Evolutionary conservation across 768 basidiomycete species (phyloP).

Genomic region (Kwoniella sp.): DNA sequence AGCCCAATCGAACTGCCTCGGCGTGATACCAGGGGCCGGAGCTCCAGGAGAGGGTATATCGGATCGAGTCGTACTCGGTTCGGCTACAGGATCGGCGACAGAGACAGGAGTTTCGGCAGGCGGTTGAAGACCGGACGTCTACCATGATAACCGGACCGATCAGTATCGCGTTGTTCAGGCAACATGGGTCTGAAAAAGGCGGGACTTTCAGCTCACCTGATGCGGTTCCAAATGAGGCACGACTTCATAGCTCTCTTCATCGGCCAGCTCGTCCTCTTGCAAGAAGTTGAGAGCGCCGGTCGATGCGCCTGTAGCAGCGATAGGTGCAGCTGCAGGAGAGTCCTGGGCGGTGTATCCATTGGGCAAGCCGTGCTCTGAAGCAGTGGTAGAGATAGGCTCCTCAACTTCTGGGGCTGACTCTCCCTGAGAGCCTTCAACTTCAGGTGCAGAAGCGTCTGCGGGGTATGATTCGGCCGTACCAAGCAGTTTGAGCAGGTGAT

Average conservation of each 20-base stretch:
- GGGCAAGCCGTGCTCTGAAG: conserved; percentile 6
- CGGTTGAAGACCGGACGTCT: conserved; percentile 29
- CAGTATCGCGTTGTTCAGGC: not conserved
- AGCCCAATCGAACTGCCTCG: conserved; percentile 24
- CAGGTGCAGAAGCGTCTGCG: conserved; percentile 6
- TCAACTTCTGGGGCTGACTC: conserved; percentile 14
- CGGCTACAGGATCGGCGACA: not conserved
- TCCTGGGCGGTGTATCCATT: conserved; percentile 6
- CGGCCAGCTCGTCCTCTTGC: conserved; percentile 46
- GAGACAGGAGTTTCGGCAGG: not conserved
- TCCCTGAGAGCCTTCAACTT: conserved; percentile 10
- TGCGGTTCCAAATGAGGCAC: conserved; percentile 25
- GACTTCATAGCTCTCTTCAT: conserved; percentile 27
- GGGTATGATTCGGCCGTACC: conserved; percentile 18
- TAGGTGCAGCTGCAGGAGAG: not conserved
- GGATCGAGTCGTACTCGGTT: not conserved
- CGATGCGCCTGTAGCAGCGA: not conserved
- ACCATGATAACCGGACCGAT: not conserved
- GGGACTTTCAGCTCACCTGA: conserved; percentile 23
- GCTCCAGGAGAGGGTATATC: not conserved
- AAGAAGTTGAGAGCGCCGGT: conserved; percentile 43
- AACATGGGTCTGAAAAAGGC: not conserved
- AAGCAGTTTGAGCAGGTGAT: conserved; percentile 37
- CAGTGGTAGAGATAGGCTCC: conserved; percentile 12
- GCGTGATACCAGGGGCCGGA: conserved; percentile 1